Evolutionary conservation across 2,329 filamentous ascomycete genomes (phyloP).

Genomic region (Xylariales sp.): DNA sequence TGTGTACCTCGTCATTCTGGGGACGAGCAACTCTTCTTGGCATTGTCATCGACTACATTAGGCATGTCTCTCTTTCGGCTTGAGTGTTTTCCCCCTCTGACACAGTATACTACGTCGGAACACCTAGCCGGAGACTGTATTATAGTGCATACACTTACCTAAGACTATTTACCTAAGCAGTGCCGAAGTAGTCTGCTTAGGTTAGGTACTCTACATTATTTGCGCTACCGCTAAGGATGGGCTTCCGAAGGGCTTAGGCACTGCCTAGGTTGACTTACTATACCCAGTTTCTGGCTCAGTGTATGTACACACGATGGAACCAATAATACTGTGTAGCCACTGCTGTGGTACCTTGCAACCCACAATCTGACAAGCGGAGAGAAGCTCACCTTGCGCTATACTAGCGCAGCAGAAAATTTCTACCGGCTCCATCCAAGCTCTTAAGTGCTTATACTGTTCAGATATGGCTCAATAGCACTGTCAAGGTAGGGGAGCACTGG

Average conservation of each 20-base stretch:
- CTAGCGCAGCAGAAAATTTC: slow-evolving; percentile 14
- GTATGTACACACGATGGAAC: neutral
- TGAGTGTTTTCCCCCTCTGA: no score
- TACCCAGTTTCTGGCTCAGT: slow-evolving; percentile 1
- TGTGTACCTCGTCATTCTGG: neutral
- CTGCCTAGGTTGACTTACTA: no score
- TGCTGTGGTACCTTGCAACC: neutral
- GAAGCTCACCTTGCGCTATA: neutral
- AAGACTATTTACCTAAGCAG: no score
- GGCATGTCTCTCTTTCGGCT: no score
- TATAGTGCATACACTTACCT: neutral
- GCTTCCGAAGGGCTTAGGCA: no score
- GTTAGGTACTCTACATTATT: no score
- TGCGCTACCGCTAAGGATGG: no score
- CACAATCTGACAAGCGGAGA: slow-evolving; percentile 23
- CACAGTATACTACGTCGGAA: no score
- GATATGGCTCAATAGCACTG: slow-evolving; percentile 9
- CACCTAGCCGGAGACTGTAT: no score
- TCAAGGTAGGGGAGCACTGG: slow-evolving; percentile 7
- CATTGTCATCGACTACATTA: no score
- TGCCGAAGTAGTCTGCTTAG: no score
- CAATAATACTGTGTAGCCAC: slow-evolving; percentile 6
- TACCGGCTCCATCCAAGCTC: neutral
- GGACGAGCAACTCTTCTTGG: neutral
- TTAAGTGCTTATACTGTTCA: slow-evolving; percentile 12